Evolutionary conservation across 2,329 filamentous ascomycete genomes (phyloP).

Genomic region (Didymella sp.): DNA sequence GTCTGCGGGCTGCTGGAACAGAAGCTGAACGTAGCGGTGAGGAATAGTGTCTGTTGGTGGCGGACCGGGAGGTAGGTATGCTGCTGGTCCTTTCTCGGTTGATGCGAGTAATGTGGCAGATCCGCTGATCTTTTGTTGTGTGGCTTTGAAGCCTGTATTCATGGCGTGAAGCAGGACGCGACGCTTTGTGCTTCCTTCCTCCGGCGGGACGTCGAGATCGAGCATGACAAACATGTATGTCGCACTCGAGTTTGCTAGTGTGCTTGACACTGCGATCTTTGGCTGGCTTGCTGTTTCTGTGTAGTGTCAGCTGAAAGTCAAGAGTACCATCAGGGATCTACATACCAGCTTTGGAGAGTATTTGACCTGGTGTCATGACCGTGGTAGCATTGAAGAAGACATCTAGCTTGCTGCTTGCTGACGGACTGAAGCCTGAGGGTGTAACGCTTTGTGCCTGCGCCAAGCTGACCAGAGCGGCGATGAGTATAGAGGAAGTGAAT

Average conservation of each 20-base stretch:
- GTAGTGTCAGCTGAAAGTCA: conserved; percentile 12
- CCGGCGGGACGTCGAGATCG: conserved; percentile 45
- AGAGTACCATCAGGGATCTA: not conserved
- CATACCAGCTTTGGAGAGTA: conserved; percentile 41
- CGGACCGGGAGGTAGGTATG: conserved; percentile 43
- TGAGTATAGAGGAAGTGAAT: conserved; percentile 32
- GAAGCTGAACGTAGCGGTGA: conserved; percentile 47
- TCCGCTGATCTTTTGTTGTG: conserved; percentile 34
- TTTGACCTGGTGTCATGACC: conserved; percentile 39
- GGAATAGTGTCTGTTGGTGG: conserved; percentile 43
- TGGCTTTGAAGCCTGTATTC: conserved; percentile 45
- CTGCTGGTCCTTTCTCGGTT: conserved; percentile 37
- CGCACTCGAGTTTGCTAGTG: conserved; percentile 21
- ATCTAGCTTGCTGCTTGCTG: conserved; percentile 37
- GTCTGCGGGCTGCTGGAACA: conserved; percentile 42
- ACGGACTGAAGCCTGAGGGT: conserved; percentile 40
- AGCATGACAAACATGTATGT: conserved; percentile 49
- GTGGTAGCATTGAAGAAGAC: conserved; percentile 43
- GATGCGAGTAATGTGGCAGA: conserved; percentile 37
- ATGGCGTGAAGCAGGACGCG: conserved; percentile 45
- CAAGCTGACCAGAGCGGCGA: conserved; percentile 32
- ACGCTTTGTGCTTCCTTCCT: conserved; percentile 31
- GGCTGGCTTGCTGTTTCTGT: conserved; percentile 39
- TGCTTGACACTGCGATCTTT: conserved; percentile 35
- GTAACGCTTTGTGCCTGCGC: conserved; percentile 41